These are phyloP conservation scores for Ochetophila trinervis DNA, from an alignment of 306 rosid species.

Conservation along the genomic window DNA sequence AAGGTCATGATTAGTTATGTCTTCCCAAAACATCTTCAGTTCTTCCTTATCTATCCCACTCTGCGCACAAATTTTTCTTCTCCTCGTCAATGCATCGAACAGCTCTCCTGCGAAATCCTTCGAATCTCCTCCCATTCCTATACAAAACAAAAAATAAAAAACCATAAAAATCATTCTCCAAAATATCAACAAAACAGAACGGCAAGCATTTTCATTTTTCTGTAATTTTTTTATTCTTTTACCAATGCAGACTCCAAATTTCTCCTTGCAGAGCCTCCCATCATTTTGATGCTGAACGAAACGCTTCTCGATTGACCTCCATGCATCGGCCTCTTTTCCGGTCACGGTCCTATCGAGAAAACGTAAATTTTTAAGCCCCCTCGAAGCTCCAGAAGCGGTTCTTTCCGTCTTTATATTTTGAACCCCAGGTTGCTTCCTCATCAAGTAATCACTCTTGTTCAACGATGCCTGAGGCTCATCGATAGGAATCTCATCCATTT, in stretches of 20 bases:
- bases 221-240: neutral
- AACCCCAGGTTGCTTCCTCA: constrained; percentile 25
- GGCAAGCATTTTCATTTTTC: neutral
- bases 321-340: constrained; percentile 72
- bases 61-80: constrained; percentile 35
- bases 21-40: constrained; percentile 72
- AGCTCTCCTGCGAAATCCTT: constrained; percentile 81
- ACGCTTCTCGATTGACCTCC: constrained; percentile 56
- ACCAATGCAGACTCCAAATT: constrained; percentile 86
- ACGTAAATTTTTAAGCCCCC: constrained; percentile 67
- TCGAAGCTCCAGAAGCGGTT: constrained; percentile 43
- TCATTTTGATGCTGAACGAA: constrained; percentile 44
- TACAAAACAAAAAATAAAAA: constrained; percentile 1
- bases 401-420: constrained; percentile 24
- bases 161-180: neutral
- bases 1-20: constrained; percentile 64
- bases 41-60: constrained; percentile 52
- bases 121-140: constrained; percentile 86
- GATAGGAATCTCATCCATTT: constrained; percentile 29
- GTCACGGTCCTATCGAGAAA: constrained; percentile 66
- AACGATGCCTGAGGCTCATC: neutral
- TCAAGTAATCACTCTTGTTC: constrained; percentile 6
- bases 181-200: neutral
- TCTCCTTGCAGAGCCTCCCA: constrained; percentile 55
- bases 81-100: constrained; percentile 66